Evolutionary conservation across 2,329 filamentous ascomycete genomes (phyloP), one percentile per base, ranked within the genome.

Genomic region (Microthyrium microscopicum): DNA sequence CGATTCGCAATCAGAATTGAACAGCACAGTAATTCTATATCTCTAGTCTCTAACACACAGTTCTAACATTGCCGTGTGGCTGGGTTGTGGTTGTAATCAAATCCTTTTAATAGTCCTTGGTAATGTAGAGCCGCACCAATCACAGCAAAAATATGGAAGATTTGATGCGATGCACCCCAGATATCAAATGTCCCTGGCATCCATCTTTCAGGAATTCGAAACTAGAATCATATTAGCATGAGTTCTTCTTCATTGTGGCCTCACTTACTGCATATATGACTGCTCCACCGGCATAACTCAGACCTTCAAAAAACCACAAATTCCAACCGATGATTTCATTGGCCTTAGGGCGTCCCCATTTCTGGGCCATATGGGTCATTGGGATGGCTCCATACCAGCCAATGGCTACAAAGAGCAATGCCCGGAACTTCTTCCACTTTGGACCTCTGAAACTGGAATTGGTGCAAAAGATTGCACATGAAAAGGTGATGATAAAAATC

Each of bases 101-200:
- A 89, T 4, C 82, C 82, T 51, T 71, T 75, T 27, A 77, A 50
- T 57, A 92, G 68, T 35, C 78, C 82, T 35, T 70, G 73, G 41
- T 92, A 60, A 57, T 93, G 84, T 17, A 76, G 69, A 2, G 67
- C 64, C 0, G 80, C 83, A 0, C 83, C 84, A 40, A 83, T 56
- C 11, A 92, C 60, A 19, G 93, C 82, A 40, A 83, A 68, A 28
- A 87, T 59, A 57, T 93, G 84, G 53, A 93, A 93, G 42, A 92
- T 75, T 56, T 93, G 84, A 53, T 93, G 84, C 17, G 82, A 91
- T 52, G 73, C 82, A 28, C 84, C 84, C 66, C 77, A 77, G 31
- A 91, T 77, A 54, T 93, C 84, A 47, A 84, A 89, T 9, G 54
- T 60, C 1, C 80, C 77, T 0, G 83, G 84, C 32, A 60, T 66